Conservation (phyloP, 352 stramenopile species). For the Phytopythium cucurbitacearum region DNA sequence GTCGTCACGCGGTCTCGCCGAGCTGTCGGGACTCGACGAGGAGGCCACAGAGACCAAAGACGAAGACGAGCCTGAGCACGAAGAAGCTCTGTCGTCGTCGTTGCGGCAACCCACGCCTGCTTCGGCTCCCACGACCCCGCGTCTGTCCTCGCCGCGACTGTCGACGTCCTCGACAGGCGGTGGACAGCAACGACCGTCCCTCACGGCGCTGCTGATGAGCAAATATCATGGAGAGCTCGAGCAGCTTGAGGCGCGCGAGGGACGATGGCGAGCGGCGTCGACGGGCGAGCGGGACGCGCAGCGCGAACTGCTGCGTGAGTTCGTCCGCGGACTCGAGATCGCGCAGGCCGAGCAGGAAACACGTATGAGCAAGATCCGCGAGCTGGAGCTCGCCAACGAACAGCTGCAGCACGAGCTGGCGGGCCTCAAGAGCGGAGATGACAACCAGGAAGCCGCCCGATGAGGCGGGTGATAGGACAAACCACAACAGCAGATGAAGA, state of each 20-base stretch:
- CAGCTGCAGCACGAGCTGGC: constrained; percentile 18
- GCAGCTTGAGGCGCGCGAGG: constrained; percentile 34
- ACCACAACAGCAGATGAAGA: too few species aligned
- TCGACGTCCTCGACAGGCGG: too few species aligned
- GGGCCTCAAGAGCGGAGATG: too few species aligned
- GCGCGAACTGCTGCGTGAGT: constrained; percentile 58
- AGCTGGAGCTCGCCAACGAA: constrained; percentile 64
- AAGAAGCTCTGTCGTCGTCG: constrained; percentile 14
- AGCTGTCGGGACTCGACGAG: constrained; percentile 23
- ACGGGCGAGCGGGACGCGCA: constrained; percentile 25
- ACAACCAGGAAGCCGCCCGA: too few species aligned
- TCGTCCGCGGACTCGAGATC: constrained; percentile 69
- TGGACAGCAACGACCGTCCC: constrained; percentile 17
- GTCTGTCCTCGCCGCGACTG: neutral
- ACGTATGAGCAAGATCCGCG: constrained; percentile 64
- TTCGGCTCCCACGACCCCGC: neutral
- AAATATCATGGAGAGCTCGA: constrained; percentile 55
- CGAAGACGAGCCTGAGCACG: constrained; percentile 38
- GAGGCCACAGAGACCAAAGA: constrained; percentile 30
- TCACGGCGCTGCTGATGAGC: constrained; percentile 55
- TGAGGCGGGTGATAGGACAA: too few species aligned
- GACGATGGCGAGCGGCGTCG: constrained; percentile 23
- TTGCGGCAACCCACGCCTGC: neutral
- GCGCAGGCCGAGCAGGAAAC: constrained; percentile 70
- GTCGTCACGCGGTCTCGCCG: constrained; percentile 36